These are phyloP conservation scores for Rachicladosporium sp. DNA, from an alignment of 2,329 filamentous ascomycete genomes.

Conservation along the genomic window DNA sequence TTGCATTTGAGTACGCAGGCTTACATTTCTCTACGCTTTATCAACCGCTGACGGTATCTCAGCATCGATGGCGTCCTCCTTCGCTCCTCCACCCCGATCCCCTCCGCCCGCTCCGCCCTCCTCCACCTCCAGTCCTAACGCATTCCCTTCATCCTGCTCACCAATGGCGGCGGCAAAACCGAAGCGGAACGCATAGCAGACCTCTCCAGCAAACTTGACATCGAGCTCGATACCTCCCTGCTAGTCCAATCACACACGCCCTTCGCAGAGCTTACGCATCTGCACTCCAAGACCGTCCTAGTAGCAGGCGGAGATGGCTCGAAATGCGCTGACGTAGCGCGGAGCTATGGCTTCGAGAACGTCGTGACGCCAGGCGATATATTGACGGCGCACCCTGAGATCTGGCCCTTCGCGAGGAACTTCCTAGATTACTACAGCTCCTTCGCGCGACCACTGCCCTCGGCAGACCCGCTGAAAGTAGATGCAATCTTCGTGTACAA, in stretches of 20 bases:
- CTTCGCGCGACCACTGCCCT: constrained; percentile 48
- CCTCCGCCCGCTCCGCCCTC: constrained; percentile 64
- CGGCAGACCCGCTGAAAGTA: constrained; percentile 51
- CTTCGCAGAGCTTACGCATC: constrained; percentile 57
- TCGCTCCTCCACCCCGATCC: constrained; percentile 65
- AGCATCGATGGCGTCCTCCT: constrained; percentile 90
- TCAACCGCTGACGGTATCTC: constrained; percentile 18
- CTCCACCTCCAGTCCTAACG: constrained; percentile 57
- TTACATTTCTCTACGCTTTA: constrained; percentile 1
- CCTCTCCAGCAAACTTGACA: constrained; percentile 51
- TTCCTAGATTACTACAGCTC: constrained; percentile 49
- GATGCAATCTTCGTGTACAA: constrained; percentile 65
- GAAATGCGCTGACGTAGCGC: constrained; percentile 4
- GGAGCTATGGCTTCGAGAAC: constrained; percentile 58
- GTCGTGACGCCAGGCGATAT: constrained; percentile 83
- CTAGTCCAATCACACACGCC: constrained; percentile 90
- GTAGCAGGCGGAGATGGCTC: constrained; percentile 34
- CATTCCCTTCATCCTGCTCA: constrained; percentile 88
- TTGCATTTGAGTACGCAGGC: constrained; percentile 42
- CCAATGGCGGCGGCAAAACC: constrained; percentile 83
- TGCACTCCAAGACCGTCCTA: constrained; percentile 41
- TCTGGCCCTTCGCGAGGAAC: constrained; percentile 73
- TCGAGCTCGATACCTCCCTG: constrained; percentile 52
- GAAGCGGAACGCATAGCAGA: constrained; percentile 65
- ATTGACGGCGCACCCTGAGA: constrained; percentile 54